Evolutionary conservation across 75 land plant species (phyloP), one percentile per base, ranked within the genome.

Genomic region (Ceratopteris richardii): DNA sequence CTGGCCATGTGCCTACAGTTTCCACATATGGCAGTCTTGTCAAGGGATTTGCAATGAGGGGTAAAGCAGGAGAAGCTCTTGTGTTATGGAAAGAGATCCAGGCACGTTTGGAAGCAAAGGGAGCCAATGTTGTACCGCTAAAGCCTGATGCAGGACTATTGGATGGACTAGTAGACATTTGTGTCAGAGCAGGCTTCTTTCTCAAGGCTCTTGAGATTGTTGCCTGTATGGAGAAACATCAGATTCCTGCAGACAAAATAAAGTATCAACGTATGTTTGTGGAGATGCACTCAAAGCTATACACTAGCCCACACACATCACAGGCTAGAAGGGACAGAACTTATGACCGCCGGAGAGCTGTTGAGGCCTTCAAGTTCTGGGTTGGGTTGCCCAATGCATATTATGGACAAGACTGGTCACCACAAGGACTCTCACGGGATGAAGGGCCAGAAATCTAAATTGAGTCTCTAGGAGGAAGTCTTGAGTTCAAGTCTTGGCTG

Each of bases 321-420:
- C 66, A 62, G 33, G 80, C 97, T 20, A 73, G 96, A 56, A 63
- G 73, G 36, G 90, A 77, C 22, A 67, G 83, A 29, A 63, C 88
- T 58, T 64, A 21, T 2, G 88, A 77, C 47, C 64, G 79, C 55
- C 79, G 82, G 63, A 73, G 84, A 44, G 90, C 98, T 11, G 90
- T 85, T 23, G 98, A 94, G 64, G 96, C 98, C 2, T 89, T 86
- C 76, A 89, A 94, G 78, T 94, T 94, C 64, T 94, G 98, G 96
- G 64, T 94, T 53, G 98, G 98, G 16, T 71, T 94, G 44, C 98
- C 98, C 0, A 94, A 94, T 54, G 74, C 81, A 18, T 89, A 88
- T 51, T 94, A 94, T 70, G 82, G 74, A 47, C 80, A 79, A 65
- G 90, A 86, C 31, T 86, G 90, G 84, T 52, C 54, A 52, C 54